Conservation (phyloP, 2,329 filamentous ascomycete species). For the Alternaria viburni region DNA sequence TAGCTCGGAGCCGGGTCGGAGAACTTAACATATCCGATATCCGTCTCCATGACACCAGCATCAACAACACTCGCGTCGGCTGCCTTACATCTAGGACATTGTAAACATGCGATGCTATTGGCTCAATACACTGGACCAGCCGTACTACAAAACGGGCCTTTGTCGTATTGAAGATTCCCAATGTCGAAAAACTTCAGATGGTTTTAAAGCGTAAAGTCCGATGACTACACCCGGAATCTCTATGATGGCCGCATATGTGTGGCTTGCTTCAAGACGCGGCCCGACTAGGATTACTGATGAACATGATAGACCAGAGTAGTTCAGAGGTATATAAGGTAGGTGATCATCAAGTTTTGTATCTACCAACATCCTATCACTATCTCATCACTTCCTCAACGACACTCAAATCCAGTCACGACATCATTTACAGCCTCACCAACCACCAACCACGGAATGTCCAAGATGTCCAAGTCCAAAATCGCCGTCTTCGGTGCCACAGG, state of each 20-base stretch:
- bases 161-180: background rate
- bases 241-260: background rate
- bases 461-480: constrained; percentile 17
- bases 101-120: background rate
- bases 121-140: background rate
- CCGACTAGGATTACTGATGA: background rate
- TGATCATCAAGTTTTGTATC: background rate
- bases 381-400: background rate
- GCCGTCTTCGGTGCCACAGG: constrained; percentile 43
- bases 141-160: background rate
- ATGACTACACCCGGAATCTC: background rate
- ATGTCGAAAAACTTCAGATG: background rate
- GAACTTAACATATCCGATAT: background rate
- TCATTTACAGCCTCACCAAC: background rate
- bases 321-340: background rate
- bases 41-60: background rate
- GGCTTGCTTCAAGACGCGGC: background rate
- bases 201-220: background rate
- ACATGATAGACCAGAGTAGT: background rate
- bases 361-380: background rate
- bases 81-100: background rate
- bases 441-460: background rate
- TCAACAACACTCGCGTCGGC: background rate
- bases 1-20: background rate
- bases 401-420: background rate